Percentiles rank a stretch among this genome's conserved stretches.
phyloP scores from a whole-genome alignment of 2,329 filamentous ascomycete species.

The Pseudocercospora fijiensis region DNA sequence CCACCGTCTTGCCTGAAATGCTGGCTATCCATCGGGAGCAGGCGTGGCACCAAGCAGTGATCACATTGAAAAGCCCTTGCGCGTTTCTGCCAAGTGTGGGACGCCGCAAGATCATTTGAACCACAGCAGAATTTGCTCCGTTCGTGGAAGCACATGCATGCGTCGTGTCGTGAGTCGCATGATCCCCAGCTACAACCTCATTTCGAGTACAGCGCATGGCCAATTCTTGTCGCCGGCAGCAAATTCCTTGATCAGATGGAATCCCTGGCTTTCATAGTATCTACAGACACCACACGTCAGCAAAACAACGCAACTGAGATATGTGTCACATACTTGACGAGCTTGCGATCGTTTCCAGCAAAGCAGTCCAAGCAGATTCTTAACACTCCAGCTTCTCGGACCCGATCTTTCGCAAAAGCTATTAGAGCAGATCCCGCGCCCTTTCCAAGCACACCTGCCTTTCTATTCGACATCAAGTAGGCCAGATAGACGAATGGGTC shows the following conservation, averaged over 20 bases:
- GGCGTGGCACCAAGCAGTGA: background rate
- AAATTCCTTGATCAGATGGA: slow-evolving; percentile 19
- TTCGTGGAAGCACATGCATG: background rate
- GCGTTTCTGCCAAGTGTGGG: background rate
- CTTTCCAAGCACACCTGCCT: slow-evolving; percentile 12
- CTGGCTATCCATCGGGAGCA: background rate
- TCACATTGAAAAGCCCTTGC: background rate
- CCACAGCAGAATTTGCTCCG: background rate
- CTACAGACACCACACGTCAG: background rate
- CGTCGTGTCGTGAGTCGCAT: background rate
- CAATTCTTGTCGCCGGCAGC: slow-evolving; percentile 12
- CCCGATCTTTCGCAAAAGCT: slow-evolving; percentile 16
- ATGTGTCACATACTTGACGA: slow-evolving; percentile 19
- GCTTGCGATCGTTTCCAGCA: slow-evolving; percentile 21
- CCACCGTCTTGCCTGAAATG: background rate
- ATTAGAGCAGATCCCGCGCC: slow-evolving; percentile 21
- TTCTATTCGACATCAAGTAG: slow-evolving; percentile 23
- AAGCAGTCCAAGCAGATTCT: slow-evolving; percentile 25
- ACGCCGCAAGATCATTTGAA: background rate
- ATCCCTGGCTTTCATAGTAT: slow-evolving; percentile 27
- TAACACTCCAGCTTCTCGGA: slow-evolving; percentile 1
- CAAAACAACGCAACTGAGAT: background rate
- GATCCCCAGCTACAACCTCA: slow-evolving; percentile 8
- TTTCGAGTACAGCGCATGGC: slow-evolving; percentile 23
- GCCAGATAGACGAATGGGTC: slow-evolving; percentile 22